Conservation (phyloP, 805 yeast genomes). For the Saturnispora kantuleensis region DNA sequence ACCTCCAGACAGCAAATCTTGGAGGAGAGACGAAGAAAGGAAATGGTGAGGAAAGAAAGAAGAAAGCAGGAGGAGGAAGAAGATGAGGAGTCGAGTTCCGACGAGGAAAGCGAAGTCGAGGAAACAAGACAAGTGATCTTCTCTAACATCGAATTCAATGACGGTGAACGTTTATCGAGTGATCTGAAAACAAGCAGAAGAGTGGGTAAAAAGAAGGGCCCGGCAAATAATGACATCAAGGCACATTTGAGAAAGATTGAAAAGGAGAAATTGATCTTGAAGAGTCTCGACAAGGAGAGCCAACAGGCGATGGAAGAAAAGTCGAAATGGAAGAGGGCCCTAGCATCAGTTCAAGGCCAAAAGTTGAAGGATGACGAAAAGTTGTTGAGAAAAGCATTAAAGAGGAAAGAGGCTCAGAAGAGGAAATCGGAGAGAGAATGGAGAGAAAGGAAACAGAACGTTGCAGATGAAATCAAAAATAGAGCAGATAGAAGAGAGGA, state of each 20-base stretch:
- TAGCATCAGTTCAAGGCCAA: slow-evolving; percentile 80
- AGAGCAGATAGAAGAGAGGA: slow-evolving; percentile 86
- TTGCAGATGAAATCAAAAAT: slow-evolving; percentile 62
- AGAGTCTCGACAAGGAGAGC: slow-evolving; percentile 48
- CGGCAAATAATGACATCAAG: slow-evolving; percentile 72
- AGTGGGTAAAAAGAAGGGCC: slow-evolving; percentile 63
- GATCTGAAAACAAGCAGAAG: slow-evolving; percentile 54
- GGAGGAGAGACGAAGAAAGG: slow-evolving; percentile 49
- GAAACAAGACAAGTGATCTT: slow-evolving; percentile 45
- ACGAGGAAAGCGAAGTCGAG: slow-evolving; percentile 29
- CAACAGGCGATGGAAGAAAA: slow-evolving; percentile 57
- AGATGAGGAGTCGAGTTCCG: slow-evolving; percentile 29
- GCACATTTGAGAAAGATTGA: slow-evolving; percentile 75
- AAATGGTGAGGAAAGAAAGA: slow-evolving; percentile 28
- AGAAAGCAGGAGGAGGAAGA: slow-evolving; percentile 17
- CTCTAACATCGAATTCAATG: slow-evolving; percentile 73
- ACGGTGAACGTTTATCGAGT: slow-evolving; percentile 70
- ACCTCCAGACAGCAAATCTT: slow-evolving; percentile 72
- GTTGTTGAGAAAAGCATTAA: slow-evolving; percentile 74
- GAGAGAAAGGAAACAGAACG: slow-evolving; percentile 79
- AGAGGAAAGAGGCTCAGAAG: slow-evolving; percentile 73
- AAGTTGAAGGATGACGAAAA: slow-evolving; percentile 87
- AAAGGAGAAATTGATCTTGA: slow-evolving; percentile 56
- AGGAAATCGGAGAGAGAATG: slow-evolving; percentile 84
- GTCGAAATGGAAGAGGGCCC: slow-evolving; percentile 74